A percentile compares a stretch with the other conserved stretches of the same genome.
These are phyloP conservation scores for Penicillium argentinense DNA, from an alignment of 495 filamentous ascomycete genomes.

Conservation along the genomic window DNA sequence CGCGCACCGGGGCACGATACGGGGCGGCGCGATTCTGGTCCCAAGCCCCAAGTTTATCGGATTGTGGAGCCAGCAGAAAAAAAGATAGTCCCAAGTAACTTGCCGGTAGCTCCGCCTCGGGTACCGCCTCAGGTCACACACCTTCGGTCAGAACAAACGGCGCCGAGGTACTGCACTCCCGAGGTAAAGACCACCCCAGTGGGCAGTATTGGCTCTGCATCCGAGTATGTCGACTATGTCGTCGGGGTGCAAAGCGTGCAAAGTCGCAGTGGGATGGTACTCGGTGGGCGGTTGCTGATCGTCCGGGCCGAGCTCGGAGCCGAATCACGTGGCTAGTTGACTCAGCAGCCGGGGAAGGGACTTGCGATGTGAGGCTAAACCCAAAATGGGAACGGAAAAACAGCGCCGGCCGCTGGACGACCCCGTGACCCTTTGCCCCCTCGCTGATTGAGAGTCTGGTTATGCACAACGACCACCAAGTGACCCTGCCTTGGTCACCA, in stretches of 20 bases:
- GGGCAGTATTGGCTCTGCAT: too few relatives aligned
- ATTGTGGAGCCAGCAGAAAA: constrained; percentile 14
- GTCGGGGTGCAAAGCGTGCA: too few relatives aligned
- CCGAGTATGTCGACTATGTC: too few relatives aligned
- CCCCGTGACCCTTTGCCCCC: constrained; percentile 20
- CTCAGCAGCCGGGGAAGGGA: constrained; percentile 3
- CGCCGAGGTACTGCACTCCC: constrained; percentile 3
- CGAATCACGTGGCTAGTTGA: constrained; percentile 3
- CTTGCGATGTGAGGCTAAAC: constrained; percentile 8
- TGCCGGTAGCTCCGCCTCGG: constrained; percentile 8
- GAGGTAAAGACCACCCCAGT: too few relatives aligned
- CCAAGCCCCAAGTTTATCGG: constrained; percentile 16
- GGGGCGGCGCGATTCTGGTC: constrained; percentile 8
- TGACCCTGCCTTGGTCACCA: not conserved
- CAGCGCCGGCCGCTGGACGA: constrained; percentile 6
- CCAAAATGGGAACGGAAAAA: constrained; percentile 15
- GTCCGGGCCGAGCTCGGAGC: constrained; percentile 6
- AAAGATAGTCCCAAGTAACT: constrained; percentile 1
- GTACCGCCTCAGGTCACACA: constrained; percentile 6
- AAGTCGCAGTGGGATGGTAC: too few relatives aligned
- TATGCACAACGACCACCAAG: too few relatives aligned
- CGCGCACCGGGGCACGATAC: not conserved
- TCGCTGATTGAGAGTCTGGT: constrained; percentile 9
- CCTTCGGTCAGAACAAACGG: not conserved
- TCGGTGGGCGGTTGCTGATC: too few relatives aligned